A percentile compares a stretch with the other conserved stretches of the same genome.
phyloP scores from a whole-genome alignment of 495 filamentous ascomycete species.

The Schizothecium vesticola region DNA sequence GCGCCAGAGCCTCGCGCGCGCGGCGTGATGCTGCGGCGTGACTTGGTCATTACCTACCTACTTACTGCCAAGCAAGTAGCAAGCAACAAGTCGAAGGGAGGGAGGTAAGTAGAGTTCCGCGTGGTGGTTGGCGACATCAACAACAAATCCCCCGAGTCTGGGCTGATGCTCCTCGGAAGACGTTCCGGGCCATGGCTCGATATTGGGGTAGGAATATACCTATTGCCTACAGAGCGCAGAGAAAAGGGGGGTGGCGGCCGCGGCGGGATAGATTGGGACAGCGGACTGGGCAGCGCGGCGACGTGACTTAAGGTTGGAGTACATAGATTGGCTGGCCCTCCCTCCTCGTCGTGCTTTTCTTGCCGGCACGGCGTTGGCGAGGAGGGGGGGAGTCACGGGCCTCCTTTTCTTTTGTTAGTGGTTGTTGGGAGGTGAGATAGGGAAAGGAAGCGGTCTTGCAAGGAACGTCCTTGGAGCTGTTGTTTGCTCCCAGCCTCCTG shows the following conservation, averaged over 20 bases:
- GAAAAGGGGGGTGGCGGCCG: background rate
- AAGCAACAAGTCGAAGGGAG: background rate
- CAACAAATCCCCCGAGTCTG: background rate
- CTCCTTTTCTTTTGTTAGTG: background rate
- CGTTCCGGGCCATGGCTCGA: background rate
- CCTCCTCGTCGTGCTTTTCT: background rate
- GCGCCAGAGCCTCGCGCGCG: too few species aligned
- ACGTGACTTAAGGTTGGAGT: constrained; percentile 13
- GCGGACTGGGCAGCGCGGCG: background rate
- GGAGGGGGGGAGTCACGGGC: background rate
- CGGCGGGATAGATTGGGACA: background rate
- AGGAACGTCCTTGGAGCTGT: background rate
- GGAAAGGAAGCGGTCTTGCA: background rate
- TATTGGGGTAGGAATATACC: background rate
- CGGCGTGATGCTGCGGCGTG: too few species aligned
- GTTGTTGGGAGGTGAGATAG: background rate
- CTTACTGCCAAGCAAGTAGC: background rate
- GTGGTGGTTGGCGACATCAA: background rate
- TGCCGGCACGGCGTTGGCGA: background rate
- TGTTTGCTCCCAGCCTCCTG: background rate
- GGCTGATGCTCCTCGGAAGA: background rate
- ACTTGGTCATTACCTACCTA: background rate
- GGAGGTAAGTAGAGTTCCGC: too few species aligned
- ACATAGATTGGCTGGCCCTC: constrained; percentile 17
- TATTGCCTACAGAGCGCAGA: background rate